Percentiles rank a stretch among this genome's conserved stretches.
These are phyloP conservation scores for Hanseniaspora sp. DNA, from an alignment of 1,139 yeast genomes.

Conservation along the genomic window DNA sequence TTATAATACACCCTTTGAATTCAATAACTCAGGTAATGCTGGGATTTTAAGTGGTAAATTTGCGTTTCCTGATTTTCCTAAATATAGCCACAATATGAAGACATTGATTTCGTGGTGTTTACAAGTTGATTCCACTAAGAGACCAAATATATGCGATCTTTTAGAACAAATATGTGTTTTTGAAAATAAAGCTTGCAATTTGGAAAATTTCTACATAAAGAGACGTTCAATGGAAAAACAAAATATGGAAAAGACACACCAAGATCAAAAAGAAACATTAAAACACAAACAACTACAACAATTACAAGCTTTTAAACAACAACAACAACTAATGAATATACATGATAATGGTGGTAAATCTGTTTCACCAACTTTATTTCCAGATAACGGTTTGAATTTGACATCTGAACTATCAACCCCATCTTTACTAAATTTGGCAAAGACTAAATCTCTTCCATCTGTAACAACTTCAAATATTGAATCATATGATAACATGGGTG, in stretches of 20 bases:
- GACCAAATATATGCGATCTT: constrained; percentile 63
- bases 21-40: constrained; percentile 46
- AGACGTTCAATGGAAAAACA: constrained; percentile 19
- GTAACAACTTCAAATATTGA: not conserved
- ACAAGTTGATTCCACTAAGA: constrained; percentile 54
- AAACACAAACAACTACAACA: constrained; percentile 4
- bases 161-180: constrained; percentile 55
- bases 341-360: not conserved
- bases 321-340: not conserved
- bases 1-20: constrained; percentile 71
- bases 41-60: constrained; percentile 61
- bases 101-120: constrained; percentile 52
- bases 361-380: not conserved
- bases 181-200: constrained; percentile 45
- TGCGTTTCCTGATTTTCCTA: constrained; percentile 44
- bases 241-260: not conserved
- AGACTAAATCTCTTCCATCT: constrained; percentile 5
- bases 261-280: not conserved
- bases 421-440: not conserved
- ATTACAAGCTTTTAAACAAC: constrained; percentile 7
- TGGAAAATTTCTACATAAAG: constrained; percentile 28
- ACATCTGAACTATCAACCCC: not conserved
- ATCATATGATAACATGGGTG: not conserved
- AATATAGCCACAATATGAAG: constrained; percentile 42
- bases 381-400: not conserved